Evolutionary conservation across 768 basidiomycete genomes (phyloP).

Genomic region (Termitomyces sp.): DNA sequence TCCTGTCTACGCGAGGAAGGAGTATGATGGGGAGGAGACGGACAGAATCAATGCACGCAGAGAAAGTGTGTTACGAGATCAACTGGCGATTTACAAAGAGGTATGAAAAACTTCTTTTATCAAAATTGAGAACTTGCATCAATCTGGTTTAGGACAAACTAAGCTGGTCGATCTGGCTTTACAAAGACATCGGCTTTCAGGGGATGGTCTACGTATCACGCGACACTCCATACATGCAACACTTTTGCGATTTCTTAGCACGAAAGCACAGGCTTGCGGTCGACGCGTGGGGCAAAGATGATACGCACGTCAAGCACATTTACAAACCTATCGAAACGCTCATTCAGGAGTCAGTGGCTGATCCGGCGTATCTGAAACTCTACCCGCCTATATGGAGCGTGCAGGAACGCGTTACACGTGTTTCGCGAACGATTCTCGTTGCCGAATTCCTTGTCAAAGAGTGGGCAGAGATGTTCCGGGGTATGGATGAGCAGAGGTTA

Average conservation of each 20-base stretch:
- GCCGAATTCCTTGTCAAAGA: slow-evolving; percentile 66
- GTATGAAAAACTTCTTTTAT: slow-evolving; percentile 57
- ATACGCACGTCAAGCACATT: slow-evolving; percentile 43
- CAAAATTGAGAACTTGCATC: slow-evolving; percentile 59
- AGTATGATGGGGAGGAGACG: slow-evolving; percentile 52
- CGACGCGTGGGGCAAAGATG: slow-evolving; percentile 79
- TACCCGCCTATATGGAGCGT: slow-evolving; percentile 65
- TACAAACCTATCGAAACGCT: slow-evolving; percentile 64
- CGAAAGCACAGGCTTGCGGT: slow-evolving; percentile 75
- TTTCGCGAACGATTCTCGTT: slow-evolving; percentile 63
- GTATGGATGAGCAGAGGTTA: slow-evolving; percentile 50
- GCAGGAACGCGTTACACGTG: slow-evolving; percentile 45
- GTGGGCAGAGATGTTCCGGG: slow-evolving; percentile 66
- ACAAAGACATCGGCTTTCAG: slow-evolving; percentile 84
- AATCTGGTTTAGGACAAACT: slow-evolving; percentile 57
- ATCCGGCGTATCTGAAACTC: slow-evolving; percentile 38
- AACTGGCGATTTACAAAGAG: slow-evolving; percentile 65
- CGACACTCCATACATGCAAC: slow-evolving; percentile 65
- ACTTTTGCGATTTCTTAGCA: slow-evolving; percentile 61
- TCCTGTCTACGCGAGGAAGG: slow-evolving; percentile 69
- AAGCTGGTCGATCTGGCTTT: slow-evolving; percentile 85
- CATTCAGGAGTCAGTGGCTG: slow-evolving; percentile 40
- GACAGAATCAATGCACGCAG: slow-evolving; percentile 60
- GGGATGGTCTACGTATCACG: slow-evolving; percentile 72
- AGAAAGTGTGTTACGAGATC: slow-evolving; percentile 65